Evolutionary conservation across 306 rosid species (phyloP).

Genomic region (Pyrus bretschneideri): DNA sequence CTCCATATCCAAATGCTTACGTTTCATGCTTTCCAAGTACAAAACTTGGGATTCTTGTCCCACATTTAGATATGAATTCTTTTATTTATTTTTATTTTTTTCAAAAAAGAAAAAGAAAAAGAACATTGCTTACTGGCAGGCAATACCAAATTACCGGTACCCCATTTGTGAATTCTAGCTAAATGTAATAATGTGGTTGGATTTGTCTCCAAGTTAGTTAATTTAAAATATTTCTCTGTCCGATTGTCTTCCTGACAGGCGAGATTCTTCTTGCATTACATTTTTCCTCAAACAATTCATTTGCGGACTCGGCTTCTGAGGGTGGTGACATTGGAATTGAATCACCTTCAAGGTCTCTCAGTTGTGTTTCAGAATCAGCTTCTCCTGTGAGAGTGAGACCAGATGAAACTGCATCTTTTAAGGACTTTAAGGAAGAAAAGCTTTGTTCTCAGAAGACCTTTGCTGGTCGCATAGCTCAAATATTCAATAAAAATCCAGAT

Average conservation of each 20-base stretch:
- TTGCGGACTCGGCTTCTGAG: constrained; percentile 23
- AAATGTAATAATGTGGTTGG: not conserved
- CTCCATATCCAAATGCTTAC: not conserved
- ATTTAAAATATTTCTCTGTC: not conserved
- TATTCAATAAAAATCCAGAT: constrained; percentile 57
- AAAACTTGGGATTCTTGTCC: not conserved
- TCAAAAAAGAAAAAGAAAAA: too few relatives aligned
- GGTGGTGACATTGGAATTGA: constrained; percentile 18
- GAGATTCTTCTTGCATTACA: constrained; percentile 58
- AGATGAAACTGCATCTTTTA: constrained; percentile 40
- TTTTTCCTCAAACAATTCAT: constrained; percentile 34
- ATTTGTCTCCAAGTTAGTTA: not conserved
- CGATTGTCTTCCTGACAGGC: constrained; percentile 30
- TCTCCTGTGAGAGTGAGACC: constrained; percentile 51
- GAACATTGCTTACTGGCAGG: not conserved
- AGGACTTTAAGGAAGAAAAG: constrained; percentile 65
- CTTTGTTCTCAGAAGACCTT: constrained; percentile 44
- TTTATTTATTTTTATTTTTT: too few relatives aligned
- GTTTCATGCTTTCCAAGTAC: not conserved
- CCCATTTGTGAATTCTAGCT: not conserved
- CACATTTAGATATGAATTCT: not conserved
- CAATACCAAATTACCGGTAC: not conserved
- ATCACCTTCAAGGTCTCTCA: constrained; percentile 37
- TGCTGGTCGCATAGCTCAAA: constrained; percentile 67
- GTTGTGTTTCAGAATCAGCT: constrained; percentile 30